phyloP scores from a whole-genome alignment of 2,329 filamentous ascomycete genomes.

The Diaporthe citrichinensis region DNA sequence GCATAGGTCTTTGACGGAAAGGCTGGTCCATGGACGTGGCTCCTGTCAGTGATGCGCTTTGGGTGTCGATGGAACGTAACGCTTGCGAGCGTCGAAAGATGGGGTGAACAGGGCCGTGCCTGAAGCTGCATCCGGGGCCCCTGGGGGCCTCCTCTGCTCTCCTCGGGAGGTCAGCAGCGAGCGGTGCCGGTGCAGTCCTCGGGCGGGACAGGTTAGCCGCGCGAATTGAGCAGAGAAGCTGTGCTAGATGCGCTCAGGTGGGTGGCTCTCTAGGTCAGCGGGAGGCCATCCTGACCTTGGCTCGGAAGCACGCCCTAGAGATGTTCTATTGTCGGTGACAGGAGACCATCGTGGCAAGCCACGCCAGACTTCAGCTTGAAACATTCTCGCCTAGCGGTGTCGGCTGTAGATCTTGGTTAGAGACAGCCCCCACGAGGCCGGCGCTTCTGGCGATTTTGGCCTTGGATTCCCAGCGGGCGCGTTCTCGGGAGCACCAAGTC shows the following conservation, averaged over 20 bases:
- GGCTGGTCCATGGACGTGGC: slow-evolving; percentile 7
- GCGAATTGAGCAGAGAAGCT: slow-evolving; percentile 11
- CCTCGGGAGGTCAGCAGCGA: not conserved
- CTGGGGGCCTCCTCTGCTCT: not conserved
- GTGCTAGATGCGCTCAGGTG: not conserved
- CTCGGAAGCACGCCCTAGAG: slow-evolving; percentile 3
- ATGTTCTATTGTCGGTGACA: slow-evolving; percentile 8
- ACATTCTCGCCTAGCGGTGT: not conserved
- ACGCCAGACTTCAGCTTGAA: slow-evolving; percentile 26
- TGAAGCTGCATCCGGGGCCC: not conserved
- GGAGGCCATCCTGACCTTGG: not conserved
- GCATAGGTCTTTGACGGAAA: not conserved
- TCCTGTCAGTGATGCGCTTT: slow-evolving; percentile 18
- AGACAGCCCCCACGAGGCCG: not conserved
- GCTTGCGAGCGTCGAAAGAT: slow-evolving; percentile 20
- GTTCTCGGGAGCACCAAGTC: slow-evolving; percentile 24
- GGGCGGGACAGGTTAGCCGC: not conserved
- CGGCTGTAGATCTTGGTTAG: slow-evolving; percentile 20
- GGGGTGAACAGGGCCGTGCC: slow-evolving; percentile 22
- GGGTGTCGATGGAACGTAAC: slow-evolving; percentile 16
- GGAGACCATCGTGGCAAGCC: not conserved
- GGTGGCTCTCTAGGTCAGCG: not conserved
- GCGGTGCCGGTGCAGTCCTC: not conserved
- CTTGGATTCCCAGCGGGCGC: not conserved
- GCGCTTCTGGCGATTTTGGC: not conserved